A percentile compares a stretch with the other conserved stretches of the same genome.
Conservation (phyloP, 2,329 filamentous ascomycete genomes). For the Podosphaera fusca region DNA sequence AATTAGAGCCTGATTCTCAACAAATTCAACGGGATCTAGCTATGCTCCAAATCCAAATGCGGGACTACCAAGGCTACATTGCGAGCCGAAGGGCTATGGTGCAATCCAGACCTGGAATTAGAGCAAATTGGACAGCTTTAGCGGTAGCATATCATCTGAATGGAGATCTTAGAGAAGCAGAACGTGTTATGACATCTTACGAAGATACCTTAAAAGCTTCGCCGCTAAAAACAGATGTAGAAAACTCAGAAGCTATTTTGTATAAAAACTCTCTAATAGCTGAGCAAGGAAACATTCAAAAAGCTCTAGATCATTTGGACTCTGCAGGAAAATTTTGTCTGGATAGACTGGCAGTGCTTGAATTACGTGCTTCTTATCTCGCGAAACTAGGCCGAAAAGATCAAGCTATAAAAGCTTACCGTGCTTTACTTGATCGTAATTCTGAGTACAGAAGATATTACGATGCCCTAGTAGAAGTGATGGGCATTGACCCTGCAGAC, state of each 20-base stretch:
- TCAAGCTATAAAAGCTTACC: slow-evolving; percentile 65
- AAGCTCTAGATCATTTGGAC: slow-evolving; percentile 71
- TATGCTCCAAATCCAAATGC: slow-evolving; percentile 83
- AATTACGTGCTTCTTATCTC: slow-evolving; percentile 68
- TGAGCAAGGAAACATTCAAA: slow-evolving; percentile 61
- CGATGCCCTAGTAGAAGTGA: slow-evolving; percentile 44
- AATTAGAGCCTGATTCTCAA: slow-evolving; percentile 75
- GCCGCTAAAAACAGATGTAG: slow-evolving; percentile 56
- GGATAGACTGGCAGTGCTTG: slow-evolving; percentile 67
- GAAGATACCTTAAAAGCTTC: slow-evolving; percentile 76
- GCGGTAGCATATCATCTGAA: slow-evolving; percentile 79
- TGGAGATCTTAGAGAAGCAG: slow-evolving; percentile 67
- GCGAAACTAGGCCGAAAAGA: slow-evolving; percentile 51
- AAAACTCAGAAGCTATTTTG: slow-evolving; percentile 80
- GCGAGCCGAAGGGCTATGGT: slow-evolving; percentile 77
- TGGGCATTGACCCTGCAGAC: slow-evolving; percentile 40
- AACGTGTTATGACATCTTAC: slow-evolving; percentile 75
- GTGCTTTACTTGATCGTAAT: slow-evolving; percentile 64
- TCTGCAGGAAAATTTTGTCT: slow-evolving; percentile 52
- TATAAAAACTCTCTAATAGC: slow-evolving; percentile 94
- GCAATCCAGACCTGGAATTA: slow-evolving; percentile 53
- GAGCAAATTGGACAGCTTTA: slow-evolving; percentile 95
- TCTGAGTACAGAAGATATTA: slow-evolving; percentile 76
- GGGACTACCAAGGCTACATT: slow-evolving; percentile 83
- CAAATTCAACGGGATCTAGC: slow-evolving; percentile 91